Evolutionary conservation across 495 filamentous ascomycete genomes (phyloP), one percentile per base, ranked within the genome.

Genomic region (Trichocladium antarcticum): DNA sequence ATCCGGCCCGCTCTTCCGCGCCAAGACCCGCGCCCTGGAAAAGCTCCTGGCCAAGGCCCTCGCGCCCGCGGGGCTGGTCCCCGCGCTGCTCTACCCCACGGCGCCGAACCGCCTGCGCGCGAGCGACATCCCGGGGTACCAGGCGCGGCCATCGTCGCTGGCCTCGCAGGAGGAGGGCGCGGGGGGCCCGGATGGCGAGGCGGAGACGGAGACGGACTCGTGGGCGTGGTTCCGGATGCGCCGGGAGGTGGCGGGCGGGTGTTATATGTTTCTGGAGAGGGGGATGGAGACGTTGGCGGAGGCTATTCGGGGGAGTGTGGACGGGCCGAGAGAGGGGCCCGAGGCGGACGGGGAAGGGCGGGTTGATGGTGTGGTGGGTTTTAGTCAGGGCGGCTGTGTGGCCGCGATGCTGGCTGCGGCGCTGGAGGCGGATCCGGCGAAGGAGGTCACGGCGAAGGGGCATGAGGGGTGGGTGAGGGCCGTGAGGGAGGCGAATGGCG

Each of bases 211-310:
- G 15, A 59, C 71, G 20, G 87, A 92, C 50, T 70, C 74, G 17
- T 94, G 79, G 72, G 85, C 74, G n/a, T 97, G 90, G 92, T 95
- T 80, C 77, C 73, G 80, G 34, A n/a, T n/a, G n/a, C n/a, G n/a
- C n/a, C 76, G 80, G n/a, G 80, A 82, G 53, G 73, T 76, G 12
- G 73, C 72, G 0, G 66, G 59, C 1, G 74, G 78, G 6, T 55
- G 58, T 6, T 95, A 93, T 63, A 66, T 69, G 7, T 81, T 83
- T 0, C 56, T 96, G 0, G 76, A 81, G 19, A 66, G 70, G 16
- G 86, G 85, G 0, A 71, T 95, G 42, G 61, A 47, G 0, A 45
- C 59, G 7, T 61, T 95, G 5, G 85, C 81, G 0, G 56, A 69
- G 31, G 64, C 75, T 0, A 74, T 95, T 6, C 6, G 16, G 1